These are phyloP conservation scores for Pichia californica DNA, from an alignment of 805 yeast genomes.

Conservation along the genomic window DNA sequence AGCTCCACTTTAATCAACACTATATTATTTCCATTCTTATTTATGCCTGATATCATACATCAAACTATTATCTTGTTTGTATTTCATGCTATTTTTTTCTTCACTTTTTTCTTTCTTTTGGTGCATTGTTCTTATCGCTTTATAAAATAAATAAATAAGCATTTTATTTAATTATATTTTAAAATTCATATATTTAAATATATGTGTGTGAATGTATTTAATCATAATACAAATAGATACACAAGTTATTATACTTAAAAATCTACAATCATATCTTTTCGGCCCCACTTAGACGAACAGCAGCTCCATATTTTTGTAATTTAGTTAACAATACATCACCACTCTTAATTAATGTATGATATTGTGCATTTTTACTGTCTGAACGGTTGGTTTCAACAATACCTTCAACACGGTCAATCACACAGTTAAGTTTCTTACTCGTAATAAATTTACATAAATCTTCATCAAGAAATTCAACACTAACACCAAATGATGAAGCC, in stretches of 20 bases:
- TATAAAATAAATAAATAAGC: background rate
- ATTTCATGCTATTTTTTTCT: background rate
- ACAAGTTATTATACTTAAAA: background rate
- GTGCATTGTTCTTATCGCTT: background rate
- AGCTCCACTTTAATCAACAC: slow-evolving; percentile 1
- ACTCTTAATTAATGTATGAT: slow-evolving; percentile 78
- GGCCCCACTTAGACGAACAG: slow-evolving; percentile 91
- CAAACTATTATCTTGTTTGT: background rate
- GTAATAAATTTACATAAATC: slow-evolving; percentile 91
- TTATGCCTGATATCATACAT: background rate
- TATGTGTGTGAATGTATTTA: no score
- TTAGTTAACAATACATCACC: slow-evolving; percentile 92
- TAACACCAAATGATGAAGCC: slow-evolving; percentile 92
- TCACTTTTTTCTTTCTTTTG: no score
- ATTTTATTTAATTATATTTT: no score
- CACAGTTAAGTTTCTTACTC: slow-evolving; percentile 88
- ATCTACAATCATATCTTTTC: slow-evolving; percentile 52
- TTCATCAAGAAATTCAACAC: slow-evolving; percentile 75
- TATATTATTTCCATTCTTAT: background rate
- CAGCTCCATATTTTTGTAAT: slow-evolving; percentile 94
- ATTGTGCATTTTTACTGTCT: slow-evolving; percentile 92
- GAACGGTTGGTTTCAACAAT: slow-evolving; percentile 94
- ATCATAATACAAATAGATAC: no score
- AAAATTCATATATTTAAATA: background rate
- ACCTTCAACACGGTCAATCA: slow-evolving; percentile 91